phyloP scores from a whole-genome alignment of 495 filamentous ascomycete genomes.

The Polyplosphaeria fusca region DNA sequence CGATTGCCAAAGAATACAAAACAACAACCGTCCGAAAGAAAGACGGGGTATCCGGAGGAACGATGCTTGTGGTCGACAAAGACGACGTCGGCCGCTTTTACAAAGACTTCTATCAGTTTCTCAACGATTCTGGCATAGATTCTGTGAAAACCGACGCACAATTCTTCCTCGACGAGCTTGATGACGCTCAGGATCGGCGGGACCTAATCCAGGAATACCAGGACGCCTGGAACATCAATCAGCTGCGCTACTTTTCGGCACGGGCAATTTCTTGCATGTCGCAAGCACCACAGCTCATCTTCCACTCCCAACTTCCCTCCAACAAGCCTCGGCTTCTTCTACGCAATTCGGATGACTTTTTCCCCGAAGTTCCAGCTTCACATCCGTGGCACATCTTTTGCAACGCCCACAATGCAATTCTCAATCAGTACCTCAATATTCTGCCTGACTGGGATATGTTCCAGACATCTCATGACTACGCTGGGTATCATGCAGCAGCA shows the following conservation, averaged over 20 bases:
- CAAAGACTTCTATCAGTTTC: conserved; percentile 85
- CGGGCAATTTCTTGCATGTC: conserved; percentile 92
- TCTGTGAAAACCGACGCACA: conserved; percentile 90
- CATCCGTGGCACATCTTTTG: conserved; percentile 94
- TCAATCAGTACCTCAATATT: conserved; percentile 70
- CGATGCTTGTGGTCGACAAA: conserved; percentile 70
- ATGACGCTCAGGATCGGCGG: conserved; percentile 62
- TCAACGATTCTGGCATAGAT: conserved; percentile 66
- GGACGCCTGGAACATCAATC: conserved; percentile 79
- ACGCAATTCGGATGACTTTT: conserved; percentile 94
- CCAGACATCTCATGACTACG: conserved; percentile 76
- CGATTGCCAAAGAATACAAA: conserved; percentile 73
- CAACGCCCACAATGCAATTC: conserved; percentile 86
- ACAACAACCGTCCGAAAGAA: conserved; percentile 62
- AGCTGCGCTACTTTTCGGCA: conserved; percentile 69
- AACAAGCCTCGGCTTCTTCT: conserved; percentile 67
- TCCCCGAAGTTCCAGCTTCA: conserved; percentile 69
- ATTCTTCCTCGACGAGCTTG: conserved; percentile 75
- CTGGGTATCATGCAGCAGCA: conserved; percentile 81
- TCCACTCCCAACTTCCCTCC: conserved; percentile 72
- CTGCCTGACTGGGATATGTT: conserved; percentile 99
- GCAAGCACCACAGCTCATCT: conserved; percentile 75
- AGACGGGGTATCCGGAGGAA: conserved; percentile 54
- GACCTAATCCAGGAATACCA: conserved; percentile 71
- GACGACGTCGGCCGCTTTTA: conserved; percentile 75